Evolutionary conservation across 495 filamentous ascomycete genomes (phyloP), one percentile per base, ranked within the genome.

Genomic region (Gamarada debralockiae): DNA sequence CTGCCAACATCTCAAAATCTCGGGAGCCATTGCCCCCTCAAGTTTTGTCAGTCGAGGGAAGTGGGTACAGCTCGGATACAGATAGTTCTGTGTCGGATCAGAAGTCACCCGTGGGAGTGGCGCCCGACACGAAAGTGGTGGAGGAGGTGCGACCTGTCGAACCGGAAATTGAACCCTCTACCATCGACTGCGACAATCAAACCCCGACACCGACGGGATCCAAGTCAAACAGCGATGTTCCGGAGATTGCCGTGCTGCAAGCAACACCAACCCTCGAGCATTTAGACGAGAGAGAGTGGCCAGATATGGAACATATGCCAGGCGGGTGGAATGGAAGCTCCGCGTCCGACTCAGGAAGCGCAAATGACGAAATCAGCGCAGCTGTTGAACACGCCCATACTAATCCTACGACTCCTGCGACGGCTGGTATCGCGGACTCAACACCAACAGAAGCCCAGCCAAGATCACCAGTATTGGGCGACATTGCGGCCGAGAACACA

Each of bases 1-100:
- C 60, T 37, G 70, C 71, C 45, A 74, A 74, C 44, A 73, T 69
- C 2, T 76, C 74, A 2, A 66, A 64, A 58, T 71, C 69, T 50
- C 71, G 74, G 25, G 79, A 83, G 37, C 84, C 84, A 4, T 61
- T 87, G 27, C 82, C 85, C 29, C 83, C 84, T 7, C 78, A 85
- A 20, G 81, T 87, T 7, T 84, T 81, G 2, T 81, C 76, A 3
- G 76, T 84, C 0, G 82, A 87, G 63, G 80, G 80, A n/a, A 57
- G 17, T 44, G 62, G 58, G 1, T 57, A 65, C 37, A 25, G 40
- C 14, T 59, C 55, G 6, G 61, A 60, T 50, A 50, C 6, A 36
- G 31, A 56, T 36, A 50, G 50, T 22, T 56, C 40, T 22, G 7
- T 53, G 2, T 27, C 50, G 34, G 50, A 7, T 31, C 15, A 8